Evolutionary conservation across 139 green algal species (phyloP).

Genomic region (Haematococcus sp.): DNA sequence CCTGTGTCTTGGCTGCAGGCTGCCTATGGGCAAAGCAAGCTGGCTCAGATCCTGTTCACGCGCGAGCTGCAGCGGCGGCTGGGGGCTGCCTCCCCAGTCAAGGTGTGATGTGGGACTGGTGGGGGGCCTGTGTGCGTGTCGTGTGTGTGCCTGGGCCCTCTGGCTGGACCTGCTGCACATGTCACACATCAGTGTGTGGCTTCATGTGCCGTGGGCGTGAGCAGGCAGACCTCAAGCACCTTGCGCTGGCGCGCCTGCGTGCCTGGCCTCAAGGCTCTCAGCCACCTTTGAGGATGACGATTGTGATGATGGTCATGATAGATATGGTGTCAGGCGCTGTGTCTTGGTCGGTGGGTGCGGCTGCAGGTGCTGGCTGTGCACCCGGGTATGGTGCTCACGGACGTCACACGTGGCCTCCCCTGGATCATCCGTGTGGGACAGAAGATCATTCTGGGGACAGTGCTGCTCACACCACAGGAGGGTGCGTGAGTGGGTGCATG

Average conservation of each 20-base stretch:
- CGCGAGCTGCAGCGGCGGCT: conserved; percentile 44
- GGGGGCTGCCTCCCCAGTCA: neutral
- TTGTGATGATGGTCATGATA: no score
- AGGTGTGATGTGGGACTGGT: neutral
- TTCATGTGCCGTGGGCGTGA: no score
- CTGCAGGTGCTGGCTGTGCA: conserved; percentile 57
- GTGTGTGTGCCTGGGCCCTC: no score
- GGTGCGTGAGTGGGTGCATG: conserved; percentile 38
- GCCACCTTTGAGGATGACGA: no score
- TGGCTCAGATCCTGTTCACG: conserved; percentile 64
- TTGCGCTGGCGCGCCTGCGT: no score
- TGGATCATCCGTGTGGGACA: conserved; percentile 52
- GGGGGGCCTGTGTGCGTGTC: neutral
- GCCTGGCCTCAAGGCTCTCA: no score
- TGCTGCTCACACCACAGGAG: conserved; percentile 72
- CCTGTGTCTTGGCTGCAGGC: no score
- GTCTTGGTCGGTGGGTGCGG: no score
- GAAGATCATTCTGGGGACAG: conserved; percentile 45
- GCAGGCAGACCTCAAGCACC: no score
- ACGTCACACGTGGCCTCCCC: conserved; percentile 74
- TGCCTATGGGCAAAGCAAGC: conserved; percentile 79
- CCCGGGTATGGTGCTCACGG: conserved; percentile 79
- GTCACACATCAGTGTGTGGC: no score
- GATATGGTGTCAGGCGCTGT: no score
- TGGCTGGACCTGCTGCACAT: no score